Evolutionary conservation across 306 rosid species (phyloP).

Genomic region (Pueraria montana): DNA sequence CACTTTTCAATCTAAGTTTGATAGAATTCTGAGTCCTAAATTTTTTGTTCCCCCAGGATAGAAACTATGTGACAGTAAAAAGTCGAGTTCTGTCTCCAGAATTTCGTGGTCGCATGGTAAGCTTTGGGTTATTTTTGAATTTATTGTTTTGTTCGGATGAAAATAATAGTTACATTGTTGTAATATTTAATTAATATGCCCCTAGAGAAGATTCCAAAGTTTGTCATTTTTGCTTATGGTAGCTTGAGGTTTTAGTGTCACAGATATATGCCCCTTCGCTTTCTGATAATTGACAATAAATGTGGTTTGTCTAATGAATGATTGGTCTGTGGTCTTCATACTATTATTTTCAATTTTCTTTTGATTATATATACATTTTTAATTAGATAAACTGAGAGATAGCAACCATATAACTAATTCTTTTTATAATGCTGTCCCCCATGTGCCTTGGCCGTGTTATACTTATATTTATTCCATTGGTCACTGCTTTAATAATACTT

Average conservation of each 20-base stretch:
- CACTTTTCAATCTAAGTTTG: slow-evolving; percentile 25
- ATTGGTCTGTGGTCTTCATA: not conserved
- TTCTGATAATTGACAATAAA: slow-evolving; percentile 7
- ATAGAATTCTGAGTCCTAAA: slow-evolving; percentile 35
- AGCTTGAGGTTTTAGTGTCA: not conserved
- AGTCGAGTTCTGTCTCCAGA: slow-evolving; percentile 87
- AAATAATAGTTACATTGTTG: slow-evolving; percentile 6
- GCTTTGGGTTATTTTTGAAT: slow-evolving; percentile 46
- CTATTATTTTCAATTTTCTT: too few relatives aligned
- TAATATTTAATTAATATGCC: slow-evolving; percentile 30
- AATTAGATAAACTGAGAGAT: not conserved
- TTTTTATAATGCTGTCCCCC: not conserved
- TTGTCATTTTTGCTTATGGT: too few relatives aligned
- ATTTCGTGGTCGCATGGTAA: slow-evolving; percentile 99
- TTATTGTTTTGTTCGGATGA: slow-evolving; percentile 27
- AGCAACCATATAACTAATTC: not conserved
- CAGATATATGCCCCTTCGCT: not conserved
- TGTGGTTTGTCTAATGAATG: not conserved
- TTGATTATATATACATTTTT: too few relatives aligned
- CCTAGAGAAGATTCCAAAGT: too few relatives aligned
- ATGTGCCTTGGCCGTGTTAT: not conserved
- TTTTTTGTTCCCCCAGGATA: slow-evolving; percentile 72
- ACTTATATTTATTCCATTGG: slow-evolving; percentile 4
- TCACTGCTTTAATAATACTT: not conserved
- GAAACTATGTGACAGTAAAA: slow-evolving; percentile 83